Evolutionary conservation across 768 basidiomycete genomes (phyloP).

Genomic region (Hericium coralloides): DNA sequence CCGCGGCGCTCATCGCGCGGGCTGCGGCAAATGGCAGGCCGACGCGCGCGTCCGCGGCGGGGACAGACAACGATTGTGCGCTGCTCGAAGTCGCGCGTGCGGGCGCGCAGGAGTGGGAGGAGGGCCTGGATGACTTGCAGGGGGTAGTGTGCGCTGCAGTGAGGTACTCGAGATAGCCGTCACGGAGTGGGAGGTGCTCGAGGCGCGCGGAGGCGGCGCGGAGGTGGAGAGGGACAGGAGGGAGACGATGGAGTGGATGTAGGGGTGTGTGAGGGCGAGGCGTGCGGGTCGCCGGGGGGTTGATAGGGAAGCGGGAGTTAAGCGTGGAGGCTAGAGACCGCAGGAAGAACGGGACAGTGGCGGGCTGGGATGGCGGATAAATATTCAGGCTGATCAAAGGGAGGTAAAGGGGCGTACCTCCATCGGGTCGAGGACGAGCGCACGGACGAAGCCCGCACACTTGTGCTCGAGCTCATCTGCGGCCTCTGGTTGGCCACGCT

Average conservation of each 20-base stretch:
- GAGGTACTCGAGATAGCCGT: conserved; percentile 62
- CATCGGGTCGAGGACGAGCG: conserved; percentile 70
- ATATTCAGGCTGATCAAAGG: background rate
- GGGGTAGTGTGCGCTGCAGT: conserved; percentile 70
- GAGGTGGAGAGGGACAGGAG: conserved; percentile 48
- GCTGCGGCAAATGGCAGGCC: conserved; percentile 61
- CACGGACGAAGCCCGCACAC: conserved; percentile 70
- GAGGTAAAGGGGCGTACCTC: conserved; percentile 39
- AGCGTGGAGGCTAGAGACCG: conserved; percentile 75
- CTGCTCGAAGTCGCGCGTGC: conserved; percentile 40
- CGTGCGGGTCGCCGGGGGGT: conserved; percentile 75
- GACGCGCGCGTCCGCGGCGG: conserved; percentile 61
- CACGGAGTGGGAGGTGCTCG: conserved; percentile 57
- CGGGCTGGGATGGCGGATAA: conserved; percentile 37
- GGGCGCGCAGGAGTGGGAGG: conserved; percentile 65
- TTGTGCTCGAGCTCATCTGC: conserved; percentile 53
- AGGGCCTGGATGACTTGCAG: conserved; percentile 70
- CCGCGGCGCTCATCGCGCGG: conserved; percentile 69
- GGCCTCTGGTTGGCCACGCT: conserved; percentile 66
- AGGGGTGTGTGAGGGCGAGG: conserved; percentile 52
- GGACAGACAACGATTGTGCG: conserved; percentile 61
- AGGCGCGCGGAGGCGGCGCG: conserved; percentile 45
- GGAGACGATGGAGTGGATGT: conserved; percentile 73
- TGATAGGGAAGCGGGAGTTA: conserved; percentile 76
- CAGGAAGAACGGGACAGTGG: conserved; percentile 64